Evolutionary conservation across 352 stramenopile species (phyloP), one percentile per base, ranked within the genome.

Genomic region (Lagenidium giganteum): DNA sequence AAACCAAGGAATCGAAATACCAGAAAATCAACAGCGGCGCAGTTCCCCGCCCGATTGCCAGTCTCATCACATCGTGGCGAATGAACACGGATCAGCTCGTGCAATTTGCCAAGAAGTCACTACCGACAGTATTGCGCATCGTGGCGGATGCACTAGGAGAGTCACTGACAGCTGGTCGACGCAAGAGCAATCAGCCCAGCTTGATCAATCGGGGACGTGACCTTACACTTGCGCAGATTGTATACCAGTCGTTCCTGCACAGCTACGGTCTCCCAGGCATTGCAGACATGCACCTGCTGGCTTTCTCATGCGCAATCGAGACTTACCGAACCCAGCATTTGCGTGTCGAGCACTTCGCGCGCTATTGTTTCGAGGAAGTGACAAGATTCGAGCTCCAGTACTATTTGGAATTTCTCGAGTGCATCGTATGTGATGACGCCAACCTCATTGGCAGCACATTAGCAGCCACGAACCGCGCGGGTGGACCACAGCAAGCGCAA

Each of bases 211-310:
- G n/a, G n/a, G n/a, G n/a, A n/a, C n/a, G n/a, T n/a, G 52, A 61
- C 35, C 47, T 87, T 17, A 70, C 73, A 7, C 67, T 89, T 3
- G 74, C 73, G 1, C 71, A 88, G 32, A 72, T 89, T 24, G 76
- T 88, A 23, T 93, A 89, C 46, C 78, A 91, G 53, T 80, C 74
- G 25, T 87, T 91, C 45, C 52, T 93, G 30, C 78, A 91, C 46
- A 80, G 64, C 35, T 91, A 91, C 16, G 81, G 75, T 0, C 57
- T 90, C 0, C 81, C 81, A 2, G 60, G 54, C 3, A 92, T 92
- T 36, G 80, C 80, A 4, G 81, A 90, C 39, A 87, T 85, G 71
- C 78, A 93, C 28, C 35, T 93, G 26, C 51, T 91, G 13, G 78
- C 75, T 0, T 84, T 89, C 27, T 81, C 75, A 2, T 87, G 69